Evolutionary conservation across 2,329 filamentous ascomycete species (phyloP).

Genomic region (Diaporthe eres): DNA sequence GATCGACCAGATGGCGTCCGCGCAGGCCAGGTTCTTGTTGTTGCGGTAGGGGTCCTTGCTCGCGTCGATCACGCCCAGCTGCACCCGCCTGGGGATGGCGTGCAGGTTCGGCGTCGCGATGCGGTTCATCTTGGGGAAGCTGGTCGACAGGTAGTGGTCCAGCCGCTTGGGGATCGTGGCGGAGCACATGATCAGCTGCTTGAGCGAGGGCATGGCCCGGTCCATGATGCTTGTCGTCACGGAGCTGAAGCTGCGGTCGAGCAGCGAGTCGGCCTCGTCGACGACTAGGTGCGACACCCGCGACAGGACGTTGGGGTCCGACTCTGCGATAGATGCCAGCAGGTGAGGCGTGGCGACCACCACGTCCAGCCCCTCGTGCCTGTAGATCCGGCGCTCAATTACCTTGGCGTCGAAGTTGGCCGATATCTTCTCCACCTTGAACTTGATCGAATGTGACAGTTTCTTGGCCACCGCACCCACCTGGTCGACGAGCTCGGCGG

Average conservation of each 20-base stretch:
- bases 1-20: conserved; percentile 94
- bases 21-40: conserved; percentile 93
- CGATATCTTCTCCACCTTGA: conserved; percentile 86
- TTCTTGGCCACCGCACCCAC: conserved; percentile 85
- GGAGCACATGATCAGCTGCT: conserved; percentile 92
- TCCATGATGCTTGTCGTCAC: conserved; percentile 88
- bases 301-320: conserved; percentile 93
- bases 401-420: conserved; percentile 81
- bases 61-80: conserved; percentile 93
- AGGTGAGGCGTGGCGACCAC: conserved; percentile 91
- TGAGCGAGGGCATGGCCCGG: conserved; percentile 82
- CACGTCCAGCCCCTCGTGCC: conserved; percentile 84
- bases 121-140: conserved; percentile 86
- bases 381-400: conserved; percentile 89
- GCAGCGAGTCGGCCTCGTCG: conserved; percentile 95
- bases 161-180: conserved; percentile 94
- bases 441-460: conserved; percentile 88
- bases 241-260: conserved; percentile 92
- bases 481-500: conserved; percentile 91
- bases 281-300: conserved; percentile 89
- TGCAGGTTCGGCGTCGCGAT: conserved; percentile 97
- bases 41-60: conserved; percentile 93
- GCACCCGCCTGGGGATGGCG: conserved; percentile 93
- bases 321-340: conserved; percentile 87
- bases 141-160: conserved; percentile 84